Evolutionary conservation across 495 filamentous ascomycete species (phyloP).

Genomic region (Neurospora sublineolata): DNA sequence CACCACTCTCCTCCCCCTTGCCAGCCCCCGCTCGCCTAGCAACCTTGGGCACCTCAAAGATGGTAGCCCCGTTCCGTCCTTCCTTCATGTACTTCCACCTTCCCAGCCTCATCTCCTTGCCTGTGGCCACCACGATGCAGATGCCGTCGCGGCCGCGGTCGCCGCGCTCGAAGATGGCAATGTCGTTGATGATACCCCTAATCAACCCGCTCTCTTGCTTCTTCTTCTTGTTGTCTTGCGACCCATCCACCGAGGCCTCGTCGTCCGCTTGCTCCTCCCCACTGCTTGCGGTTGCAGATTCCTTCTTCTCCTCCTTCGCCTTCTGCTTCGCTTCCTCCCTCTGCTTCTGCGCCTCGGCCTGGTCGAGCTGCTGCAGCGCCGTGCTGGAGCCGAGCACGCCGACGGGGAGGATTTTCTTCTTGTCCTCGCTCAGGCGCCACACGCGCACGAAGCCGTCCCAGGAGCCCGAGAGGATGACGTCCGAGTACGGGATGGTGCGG

Average conservation of each 20-base stretch:
- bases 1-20: slow-evolving; percentile 8
- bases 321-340: neutral
- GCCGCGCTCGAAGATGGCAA: slow-evolving; percentile 70
- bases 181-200: slow-evolving; percentile 73
- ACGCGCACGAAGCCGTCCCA: slow-evolving; percentile 84
- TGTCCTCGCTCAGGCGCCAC: slow-evolving; percentile 78
- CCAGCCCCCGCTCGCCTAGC: slow-evolving; percentile 1
- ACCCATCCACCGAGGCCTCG: neutral
- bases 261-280: neutral
- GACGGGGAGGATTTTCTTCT: slow-evolving; percentile 59
- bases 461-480: slow-evolving; percentile 78
- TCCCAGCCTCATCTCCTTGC: slow-evolving; percentile 75
- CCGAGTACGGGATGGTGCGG: slow-evolving; percentile 71
- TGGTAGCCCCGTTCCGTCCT: slow-evolving; percentile 64
- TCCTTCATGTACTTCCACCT: slow-evolving; percentile 53
- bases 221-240: neutral
- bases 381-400: slow-evolving; percentile 47
- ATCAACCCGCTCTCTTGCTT: slow-evolving; percentile 21
- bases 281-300: neutral
- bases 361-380: neutral
- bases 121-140: slow-evolving; percentile 70
- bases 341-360: neutral
- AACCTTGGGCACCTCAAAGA: slow-evolving; percentile 64
- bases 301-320: neutral
- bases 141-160: slow-evolving; percentile 60